A percentile compares a stretch with the other conserved stretches of the same genome.
phyloP scores from a whole-genome alignment of 2,329 filamentous ascomycete species.

The Claviceps maximensis region DNA sequence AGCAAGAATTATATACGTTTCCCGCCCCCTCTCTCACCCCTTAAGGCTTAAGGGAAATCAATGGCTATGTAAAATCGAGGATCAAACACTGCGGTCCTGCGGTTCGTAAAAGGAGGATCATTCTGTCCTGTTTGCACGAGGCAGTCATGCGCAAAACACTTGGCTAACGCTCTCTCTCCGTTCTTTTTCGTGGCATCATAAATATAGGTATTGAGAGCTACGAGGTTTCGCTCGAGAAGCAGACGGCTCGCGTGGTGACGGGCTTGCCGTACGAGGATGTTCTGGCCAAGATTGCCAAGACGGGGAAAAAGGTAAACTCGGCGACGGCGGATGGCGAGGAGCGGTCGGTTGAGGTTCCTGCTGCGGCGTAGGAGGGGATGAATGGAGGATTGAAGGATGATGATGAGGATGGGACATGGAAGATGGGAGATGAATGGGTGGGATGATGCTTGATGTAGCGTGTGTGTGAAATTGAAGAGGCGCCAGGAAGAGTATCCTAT shows the following conservation, averaged over 20 bases:
- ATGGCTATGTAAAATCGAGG: no score
- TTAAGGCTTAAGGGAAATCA: no score
- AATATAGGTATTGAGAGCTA: slow-evolving; percentile 66
- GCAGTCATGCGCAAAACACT: background rate
- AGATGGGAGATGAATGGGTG: no score
- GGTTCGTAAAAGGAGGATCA: no score
- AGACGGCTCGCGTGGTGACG: slow-evolving; percentile 67
- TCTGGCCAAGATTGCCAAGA: slow-evolving; percentile 83
- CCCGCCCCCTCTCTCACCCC: no score
- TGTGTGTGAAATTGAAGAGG: background rate
- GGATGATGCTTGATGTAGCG: no score
- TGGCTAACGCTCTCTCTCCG: background rate
- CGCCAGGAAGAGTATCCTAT: no score
- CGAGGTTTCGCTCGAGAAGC: slow-evolving; percentile 75
- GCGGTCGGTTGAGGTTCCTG: slow-evolving; percentile 35
- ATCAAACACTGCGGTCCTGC: no score
- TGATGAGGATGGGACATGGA: background rate
- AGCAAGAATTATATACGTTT: no score
- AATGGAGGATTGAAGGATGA: background rate
- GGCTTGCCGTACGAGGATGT: slow-evolving; percentile 66
- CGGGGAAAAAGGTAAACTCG: slow-evolving; percentile 79
- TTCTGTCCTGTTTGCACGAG: no score
- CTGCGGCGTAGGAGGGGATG: slow-evolving; percentile 10
- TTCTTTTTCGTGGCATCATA: no score
- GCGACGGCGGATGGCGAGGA: slow-evolving; percentile 56